phyloP scores from a whole-genome alignment of 2,329 filamentous ascomycete species.

The Ascochyta clinopodiicola region DNA sequence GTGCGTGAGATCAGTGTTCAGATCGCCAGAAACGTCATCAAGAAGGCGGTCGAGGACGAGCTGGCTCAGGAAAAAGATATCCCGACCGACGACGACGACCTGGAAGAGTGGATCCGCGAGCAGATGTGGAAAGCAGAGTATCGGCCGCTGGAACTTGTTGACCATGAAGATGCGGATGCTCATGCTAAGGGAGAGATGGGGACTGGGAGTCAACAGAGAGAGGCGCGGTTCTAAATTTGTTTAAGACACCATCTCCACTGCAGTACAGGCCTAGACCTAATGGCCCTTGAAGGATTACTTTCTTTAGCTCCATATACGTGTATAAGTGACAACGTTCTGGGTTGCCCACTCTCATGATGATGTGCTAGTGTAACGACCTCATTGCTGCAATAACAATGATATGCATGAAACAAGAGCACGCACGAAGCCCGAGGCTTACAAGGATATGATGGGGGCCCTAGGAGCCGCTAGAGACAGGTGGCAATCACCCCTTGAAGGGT shows the following conservation, averaged over 20 bases:
- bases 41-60: constrained; percentile 71
- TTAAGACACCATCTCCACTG: neutral
- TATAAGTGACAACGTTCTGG: too few relatives aligned
- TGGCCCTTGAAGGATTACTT: too few relatives aligned
- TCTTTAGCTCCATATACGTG: too few relatives aligned
- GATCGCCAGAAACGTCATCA: constrained; percentile 78
- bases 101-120: constrained; percentile 75
- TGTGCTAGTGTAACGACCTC: too few relatives aligned
- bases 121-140: constrained; percentile 84
- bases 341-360: too few relatives aligned
- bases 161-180: constrained; percentile 58
- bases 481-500: too few relatives aligned
- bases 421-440: too few relatives aligned
- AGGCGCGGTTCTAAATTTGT: constrained; percentile 19
- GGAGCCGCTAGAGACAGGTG: too few relatives aligned
- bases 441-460: too few relatives aligned
- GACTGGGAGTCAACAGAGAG: constrained; percentile 34
- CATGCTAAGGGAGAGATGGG: constrained; percentile 66
- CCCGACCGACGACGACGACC: constrained; percentile 61
- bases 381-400: too few relatives aligned
- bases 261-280: too few relatives aligned
- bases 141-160: constrained; percentile 66
- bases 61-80: constrained; percentile 71
- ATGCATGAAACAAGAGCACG: too few relatives aligned
- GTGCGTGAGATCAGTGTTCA: constrained; percentile 78